Evolutionary conservation across 495 filamentous ascomycete species (phyloP), one percentile per base, ranked within the genome.

Genomic region (Extremus antarcticus): DNA sequence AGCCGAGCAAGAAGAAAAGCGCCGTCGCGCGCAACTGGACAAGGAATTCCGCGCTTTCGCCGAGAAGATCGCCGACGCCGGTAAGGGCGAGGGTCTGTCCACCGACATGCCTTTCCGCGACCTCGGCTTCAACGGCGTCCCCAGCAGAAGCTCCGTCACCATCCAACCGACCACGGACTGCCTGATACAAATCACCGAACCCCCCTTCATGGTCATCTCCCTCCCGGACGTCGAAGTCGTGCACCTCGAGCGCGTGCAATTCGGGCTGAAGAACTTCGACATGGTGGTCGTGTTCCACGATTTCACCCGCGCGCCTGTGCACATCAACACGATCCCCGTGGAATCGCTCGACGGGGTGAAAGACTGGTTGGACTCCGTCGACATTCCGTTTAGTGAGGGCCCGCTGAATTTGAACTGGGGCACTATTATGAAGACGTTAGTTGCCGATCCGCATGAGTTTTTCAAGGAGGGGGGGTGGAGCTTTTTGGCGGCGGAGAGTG

Each of bases 391-490:
- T 76, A 86, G 83, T 16, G 94, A 99, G 70, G 94, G 94, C 41
- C 94, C 94, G 7, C 76, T 99, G 59, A 99, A 99, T 71, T 74
- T 99, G 56, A 96, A 97, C 73, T 99, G 94, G 94, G 82, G 85
- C 8, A 94, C 89, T 20, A 99, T 99, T 66, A 99, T 99, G 90
- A 99, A 99, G 75, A 99, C 94, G 0, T 90, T 99, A 17, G 88
- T 84, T 29, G 81, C 85, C 40, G 87, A 99, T 67, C 87, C 94
- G 8, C 90, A 97, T 63, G 79, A 83, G 54, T 99, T 99, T 80
- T 99, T 95, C 68, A 77, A 75, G 25, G 90, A 97, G 63, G 94
- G 94, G 24, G 94, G 94, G 22, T 99, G 94, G 94, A 84, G 82
- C 15, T 96, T 97, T 81, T 68, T 99, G 52, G 79, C 81, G 25